Percentiles rank a stretch among this genome's conserved stretches.
Evolutionary conservation across 345 rosid species (phyloP).

Genomic region (Camelina hispida): DNA sequence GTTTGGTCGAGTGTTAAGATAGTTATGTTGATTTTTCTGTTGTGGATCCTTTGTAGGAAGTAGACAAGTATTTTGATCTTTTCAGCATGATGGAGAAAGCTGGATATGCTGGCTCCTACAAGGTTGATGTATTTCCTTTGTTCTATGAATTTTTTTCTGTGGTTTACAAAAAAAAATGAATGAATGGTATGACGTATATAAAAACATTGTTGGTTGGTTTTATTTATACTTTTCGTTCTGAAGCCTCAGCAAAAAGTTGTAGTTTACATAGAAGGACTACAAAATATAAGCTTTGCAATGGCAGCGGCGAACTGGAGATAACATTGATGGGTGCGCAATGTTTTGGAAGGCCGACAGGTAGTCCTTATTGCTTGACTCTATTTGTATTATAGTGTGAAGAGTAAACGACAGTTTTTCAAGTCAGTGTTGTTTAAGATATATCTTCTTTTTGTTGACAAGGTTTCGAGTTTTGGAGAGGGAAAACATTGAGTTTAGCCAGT

Average conservation of each 20-base stretch:
- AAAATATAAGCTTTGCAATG: slow-evolving; percentile 42
- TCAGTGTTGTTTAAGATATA: neutral
- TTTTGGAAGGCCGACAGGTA: slow-evolving; percentile 81
- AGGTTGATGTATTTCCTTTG: slow-evolving; percentile 49
- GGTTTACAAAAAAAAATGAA: neutral
- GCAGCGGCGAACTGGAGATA: slow-evolving; percentile 83
- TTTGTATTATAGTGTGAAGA: slow-evolving; percentile 10
- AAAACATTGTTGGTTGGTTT: slow-evolving; percentile 18
- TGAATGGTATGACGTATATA: slow-evolving; percentile 27
- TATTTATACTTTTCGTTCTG: slow-evolving; percentile 14
- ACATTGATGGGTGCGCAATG: slow-evolving; percentile 79
- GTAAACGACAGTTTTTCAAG: neutral
- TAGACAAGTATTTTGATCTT: slow-evolving; percentile 74
- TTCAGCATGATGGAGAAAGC: slow-evolving; percentile 57
- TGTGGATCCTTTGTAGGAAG: slow-evolving; percentile 58
- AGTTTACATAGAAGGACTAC: slow-evolving; percentile 39
- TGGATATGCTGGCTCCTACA: slow-evolving; percentile 76
- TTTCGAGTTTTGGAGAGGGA: slow-evolving; percentile 65
- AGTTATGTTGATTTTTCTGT: slow-evolving; percentile 21
- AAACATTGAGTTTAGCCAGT: slow-evolving; percentile 66
- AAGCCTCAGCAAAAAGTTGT: slow-evolving; percentile 37
- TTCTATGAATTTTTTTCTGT: slow-evolving; percentile 3
- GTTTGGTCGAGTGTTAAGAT: neutral
- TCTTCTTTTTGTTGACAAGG: slow-evolving; percentile 43
- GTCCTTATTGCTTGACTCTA: slow-evolving; percentile 21